phyloP scores from a whole-genome alignment of 805 yeast species.

The Candida tallmaniae region DNA sequence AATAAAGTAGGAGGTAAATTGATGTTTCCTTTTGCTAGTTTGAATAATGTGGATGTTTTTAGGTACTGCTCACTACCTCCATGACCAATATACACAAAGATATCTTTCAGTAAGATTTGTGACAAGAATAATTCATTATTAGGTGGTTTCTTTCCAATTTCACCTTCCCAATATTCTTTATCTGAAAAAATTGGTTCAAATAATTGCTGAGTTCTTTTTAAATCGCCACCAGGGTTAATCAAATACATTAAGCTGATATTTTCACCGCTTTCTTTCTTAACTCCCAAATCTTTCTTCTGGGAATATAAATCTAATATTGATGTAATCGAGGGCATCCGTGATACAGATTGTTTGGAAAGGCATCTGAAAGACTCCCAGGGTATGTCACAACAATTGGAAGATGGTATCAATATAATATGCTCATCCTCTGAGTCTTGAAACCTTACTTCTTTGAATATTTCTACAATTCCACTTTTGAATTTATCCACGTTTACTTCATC shows the following conservation, averaged over 20 bases:
- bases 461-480: constrained; percentile 49
- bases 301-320: constrained; percentile 41
- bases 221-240: constrained; percentile 80
- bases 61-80: constrained; percentile 93
- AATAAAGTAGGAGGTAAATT: constrained; percentile 58
- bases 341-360: constrained; percentile 50
- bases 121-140: constrained; percentile 45
- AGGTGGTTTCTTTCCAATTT: constrained; percentile 50
- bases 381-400: constrained; percentile 57
- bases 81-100: constrained; percentile 85
- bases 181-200: constrained; percentile 26
- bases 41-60: constrained; percentile 45
- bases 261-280: too few relatives aligned
- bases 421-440: constrained; percentile 11
- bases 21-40: constrained; percentile 29
- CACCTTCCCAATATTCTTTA: constrained; percentile 32
- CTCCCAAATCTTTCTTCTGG: too few relatives aligned
- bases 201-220: constrained; percentile 56
- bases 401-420: constrained; percentile 70
- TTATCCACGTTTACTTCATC: constrained; percentile 61
- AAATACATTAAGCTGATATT: constrained; percentile 36
- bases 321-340: constrained; percentile 67
- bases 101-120: constrained; percentile 34
- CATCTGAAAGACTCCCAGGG: constrained; percentile 89
- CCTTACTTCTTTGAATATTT: constrained; percentile 16